A percentile compares a stretch with the other conserved stretches of the same genome.
Evolutionary conservation across 2,329 filamentous ascomycete species (phyloP).

Genomic region (Zymoseptoria pseudotritici): DNA sequence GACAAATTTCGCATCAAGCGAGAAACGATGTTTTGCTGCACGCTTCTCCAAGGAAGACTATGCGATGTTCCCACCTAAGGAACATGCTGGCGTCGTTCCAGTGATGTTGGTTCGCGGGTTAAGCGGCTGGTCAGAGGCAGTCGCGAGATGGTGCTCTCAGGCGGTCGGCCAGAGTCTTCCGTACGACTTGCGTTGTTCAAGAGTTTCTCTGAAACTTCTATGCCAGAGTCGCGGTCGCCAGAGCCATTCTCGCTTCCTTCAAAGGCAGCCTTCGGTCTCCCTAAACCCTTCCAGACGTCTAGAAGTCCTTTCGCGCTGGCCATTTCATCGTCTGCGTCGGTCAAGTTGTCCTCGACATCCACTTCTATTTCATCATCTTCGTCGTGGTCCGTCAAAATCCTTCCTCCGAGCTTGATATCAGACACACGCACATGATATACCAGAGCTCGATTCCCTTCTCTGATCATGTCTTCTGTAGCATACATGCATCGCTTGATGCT

Average conservation of each 20-base stretch:
- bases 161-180: conserved; percentile 14
- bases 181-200: conserved; percentile 6
- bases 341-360: conserved; percentile 11
- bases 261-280: conserved; percentile 12
- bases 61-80: neutral
- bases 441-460: conserved; percentile 78
- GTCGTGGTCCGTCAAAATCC: conserved; percentile 61
- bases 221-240: conserved; percentile 28
- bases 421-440: conserved; percentile 71
- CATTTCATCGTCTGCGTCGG: conserved; percentile 8
- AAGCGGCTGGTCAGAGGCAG: neutral
- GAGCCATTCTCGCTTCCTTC: conserved; percentile 12
- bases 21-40: neutral
- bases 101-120: neutral
- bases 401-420: conserved; percentile 74
- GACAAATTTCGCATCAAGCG: neutral
- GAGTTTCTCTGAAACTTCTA: conserved; percentile 19
- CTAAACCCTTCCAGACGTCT: conserved; percentile 19
- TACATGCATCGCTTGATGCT: conserved; percentile 82
- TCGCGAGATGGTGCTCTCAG: conserved; percentile 3
- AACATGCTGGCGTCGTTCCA: neutral
- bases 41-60: neutral
- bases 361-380: conserved; percentile 25
- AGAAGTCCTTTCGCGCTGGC: conserved; percentile 23
- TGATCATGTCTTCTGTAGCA: conserved; percentile 86